Conservation (phyloP, 2,329 filamentous ascomycete species). For the Pseudogymnoascus sp. region DNA sequence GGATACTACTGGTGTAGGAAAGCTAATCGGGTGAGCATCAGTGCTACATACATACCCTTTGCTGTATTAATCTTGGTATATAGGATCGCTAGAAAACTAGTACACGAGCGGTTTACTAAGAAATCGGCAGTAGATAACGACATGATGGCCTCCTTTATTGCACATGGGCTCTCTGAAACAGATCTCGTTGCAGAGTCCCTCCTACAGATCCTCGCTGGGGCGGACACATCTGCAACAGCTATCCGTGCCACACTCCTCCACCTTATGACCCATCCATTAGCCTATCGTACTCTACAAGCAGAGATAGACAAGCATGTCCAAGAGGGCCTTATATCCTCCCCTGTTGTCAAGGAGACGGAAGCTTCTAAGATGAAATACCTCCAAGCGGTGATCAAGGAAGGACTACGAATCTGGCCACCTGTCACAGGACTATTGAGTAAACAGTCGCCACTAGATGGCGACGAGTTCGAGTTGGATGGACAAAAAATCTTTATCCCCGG, state of each 20-base stretch:
- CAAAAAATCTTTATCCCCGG: slow-evolving; percentile 14
- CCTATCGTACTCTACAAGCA: slow-evolving; percentile 37
- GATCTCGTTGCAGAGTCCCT: slow-evolving; percentile 15
- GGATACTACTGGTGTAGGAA: slow-evolving; percentile 33
- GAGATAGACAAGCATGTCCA: slow-evolving; percentile 38
- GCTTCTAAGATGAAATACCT: slow-evolving; percentile 11
- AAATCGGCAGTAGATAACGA: slow-evolving; percentile 38
- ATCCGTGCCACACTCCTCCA: slow-evolving; percentile 46
- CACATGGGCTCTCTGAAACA: slow-evolving; percentile 28
- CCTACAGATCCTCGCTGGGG: slow-evolving; percentile 40
- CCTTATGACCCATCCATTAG: slow-evolving; percentile 41
- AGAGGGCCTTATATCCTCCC: slow-evolving; percentile 29
- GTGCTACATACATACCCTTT: slow-evolving; percentile 1
- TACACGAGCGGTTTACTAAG: slow-evolving; percentile 37
- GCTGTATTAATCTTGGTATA: slow-evolving; percentile 28
- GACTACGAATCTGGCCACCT: slow-evolving; percentile 32
- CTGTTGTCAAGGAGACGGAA: slow-evolving; percentile 6
- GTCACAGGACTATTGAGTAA: slow-evolving; percentile 19
- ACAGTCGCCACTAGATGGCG: slow-evolving; percentile 18
- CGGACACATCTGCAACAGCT: slow-evolving; percentile 49
- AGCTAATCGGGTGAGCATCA: slow-evolving; percentile 39
- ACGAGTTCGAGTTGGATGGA: slow-evolving; percentile 2
- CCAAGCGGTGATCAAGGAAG: slow-evolving; percentile 42
- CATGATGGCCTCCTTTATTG: slow-evolving; percentile 46
- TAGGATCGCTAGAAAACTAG: slow-evolving; percentile 38